Percentiles rank a stretch among this genome's conserved stretches.
Conservation (phyloP, 495 filamentous ascomycete genomes). For the Daldinia vernicosa region DNA sequence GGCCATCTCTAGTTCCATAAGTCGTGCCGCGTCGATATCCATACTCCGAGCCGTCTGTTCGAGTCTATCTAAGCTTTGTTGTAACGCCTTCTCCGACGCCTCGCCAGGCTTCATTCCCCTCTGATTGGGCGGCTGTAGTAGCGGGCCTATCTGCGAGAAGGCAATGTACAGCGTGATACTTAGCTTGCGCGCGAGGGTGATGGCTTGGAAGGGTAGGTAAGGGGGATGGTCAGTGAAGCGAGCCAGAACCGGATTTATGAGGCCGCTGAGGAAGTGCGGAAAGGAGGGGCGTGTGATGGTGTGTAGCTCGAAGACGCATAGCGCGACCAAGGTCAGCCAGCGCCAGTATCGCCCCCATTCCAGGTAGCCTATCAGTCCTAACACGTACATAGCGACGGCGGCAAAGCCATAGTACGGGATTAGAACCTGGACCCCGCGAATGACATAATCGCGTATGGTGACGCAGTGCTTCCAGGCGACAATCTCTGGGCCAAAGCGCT, state of each 20-base stretch:
- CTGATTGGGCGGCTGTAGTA: slow-evolving; percentile 57
- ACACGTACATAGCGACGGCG: slow-evolving; percentile 67
- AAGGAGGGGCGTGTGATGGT: slow-evolving; percentile 72
- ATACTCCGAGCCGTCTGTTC: slow-evolving; percentile 61
- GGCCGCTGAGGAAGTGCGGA: slow-evolving; percentile 61
- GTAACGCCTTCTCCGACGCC: slow-evolving; percentile 49
- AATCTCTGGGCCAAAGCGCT: slow-evolving; percentile 86
- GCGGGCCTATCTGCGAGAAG: slow-evolving; percentile 80
- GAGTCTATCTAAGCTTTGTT: slow-evolving; percentile 65
- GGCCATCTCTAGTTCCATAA: slow-evolving; percentile 79
- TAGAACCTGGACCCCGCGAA: slow-evolving; percentile 66
- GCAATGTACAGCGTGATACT: slow-evolving; percentile 87
- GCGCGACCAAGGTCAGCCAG: slow-evolving; percentile 73
- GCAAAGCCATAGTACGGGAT: slow-evolving; percentile 72
- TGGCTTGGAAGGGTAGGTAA: slow-evolving; percentile 88
- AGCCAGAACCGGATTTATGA: slow-evolving; percentile 71
- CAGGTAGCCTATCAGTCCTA: slow-evolving; percentile 81
- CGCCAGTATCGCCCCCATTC: slow-evolving; percentile 91
- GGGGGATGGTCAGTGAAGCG: slow-evolving; percentile 62
- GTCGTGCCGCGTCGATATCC: slow-evolving; percentile 72
- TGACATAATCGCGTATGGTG: slow-evolving; percentile 78
- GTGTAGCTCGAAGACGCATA: slow-evolving; percentile 78
- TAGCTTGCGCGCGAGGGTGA: slow-evolving; percentile 78
- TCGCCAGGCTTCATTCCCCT: slow-evolving; percentile 47
- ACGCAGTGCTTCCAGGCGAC: slow-evolving; percentile 71